Base-by-base conservation (phyloP, 129 eudicot species). In the Flaveria bidentis region DNA sequence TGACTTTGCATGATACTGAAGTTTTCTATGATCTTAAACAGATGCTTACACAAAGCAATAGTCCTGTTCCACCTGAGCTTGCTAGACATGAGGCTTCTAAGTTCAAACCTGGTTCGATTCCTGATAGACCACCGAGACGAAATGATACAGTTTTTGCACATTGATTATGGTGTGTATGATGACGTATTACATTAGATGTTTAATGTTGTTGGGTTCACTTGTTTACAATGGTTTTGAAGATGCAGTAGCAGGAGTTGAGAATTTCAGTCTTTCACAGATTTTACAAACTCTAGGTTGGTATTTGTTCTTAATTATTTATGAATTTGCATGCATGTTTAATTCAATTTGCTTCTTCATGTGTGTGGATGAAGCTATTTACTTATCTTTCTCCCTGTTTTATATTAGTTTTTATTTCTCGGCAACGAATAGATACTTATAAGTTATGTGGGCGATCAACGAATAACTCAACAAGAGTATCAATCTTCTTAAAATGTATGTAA, bases 21-120 rank as follows among this genome's bases (percentile, higher is more conserved):
- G 91, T 87, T 39, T 87, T 87, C 46, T 87, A 81, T 75, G 91
- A 87, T 81, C 82, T 87, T 9, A 87, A 87, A 76, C 91, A 87
- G 88, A 87, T 87, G 91, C 84, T 87, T 36, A 78, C 77, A 44
- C 91, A 87, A 72, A 87, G 86, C 70, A 81, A 81, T 44, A 84
- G 91, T 46, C 82, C 84, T 2, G 84, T 87, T 39, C 91, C 91
- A 1, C 88, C 91, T 50, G 91, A 87, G 75, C 86, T 87, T 49
- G 88, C 91, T 28, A 84, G 91, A 55, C 91, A 87, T 62, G 91
- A 87, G 77, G 88, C 91, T 49, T 84, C 91, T 10, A 87, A 87
- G 69, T 84, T 84, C 51, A 87, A 87, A 71, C 91, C 91, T 14
- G 88, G 91, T 16, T 61, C 86, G 0, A 78, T 87, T 78, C 91